Evolutionary conservation across 768 basidiomycete species (phyloP), one percentile per base, ranked within the genome.

Genomic region (Paxillus ammoniavirescens): DNA sequence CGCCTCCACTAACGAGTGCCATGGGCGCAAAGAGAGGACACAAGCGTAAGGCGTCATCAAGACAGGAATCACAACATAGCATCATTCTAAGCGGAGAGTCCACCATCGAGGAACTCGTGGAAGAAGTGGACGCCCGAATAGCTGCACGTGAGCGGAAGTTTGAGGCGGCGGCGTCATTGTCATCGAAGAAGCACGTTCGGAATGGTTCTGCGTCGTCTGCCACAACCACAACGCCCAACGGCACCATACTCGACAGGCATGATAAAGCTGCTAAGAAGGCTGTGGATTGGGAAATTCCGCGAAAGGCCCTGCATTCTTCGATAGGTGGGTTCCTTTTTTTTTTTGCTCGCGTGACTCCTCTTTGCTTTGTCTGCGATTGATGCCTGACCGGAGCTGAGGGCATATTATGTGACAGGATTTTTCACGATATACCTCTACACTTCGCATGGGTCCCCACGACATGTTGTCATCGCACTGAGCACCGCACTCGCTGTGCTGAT

Each of bases 221-320:
- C 49, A 42, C n/a, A 6, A 26, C 14, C 43, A 45, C 31, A 60
- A 57, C 33, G 26, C 51, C 26, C 5, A 26, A 26, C 26, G 26
- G 53, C 36, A 45, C n/a, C 50, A 45, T 4, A n/a, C 47, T 15
- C 44, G 56, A 46, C 46, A 53, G 28, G 7, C 38, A 53, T 21
- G 38, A 41, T 55, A 60, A 47, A 60, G 62, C 45, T 63, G 66
- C 43, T 74, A 77, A 59, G 23, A 64, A 61, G 18, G 5, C 36
- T 10, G 59, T 90, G 30, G 89, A 94, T 71, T 93, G 88, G 86
- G 94, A 97, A 71, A 86, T 97, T 47, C 94, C 94, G 1, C 74
- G 94, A 58, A 97, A 97, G 70, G 71, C 82, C 9, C 68, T 97
- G 42, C 94, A 97, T 70, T 88, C 89, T 12, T 91, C 89, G 4